Evolutionary conservation across 768 basidiomycete genomes (phyloP), one percentile per base, ranked within the genome.

Genomic region (Pleurotus sapidus): DNA sequence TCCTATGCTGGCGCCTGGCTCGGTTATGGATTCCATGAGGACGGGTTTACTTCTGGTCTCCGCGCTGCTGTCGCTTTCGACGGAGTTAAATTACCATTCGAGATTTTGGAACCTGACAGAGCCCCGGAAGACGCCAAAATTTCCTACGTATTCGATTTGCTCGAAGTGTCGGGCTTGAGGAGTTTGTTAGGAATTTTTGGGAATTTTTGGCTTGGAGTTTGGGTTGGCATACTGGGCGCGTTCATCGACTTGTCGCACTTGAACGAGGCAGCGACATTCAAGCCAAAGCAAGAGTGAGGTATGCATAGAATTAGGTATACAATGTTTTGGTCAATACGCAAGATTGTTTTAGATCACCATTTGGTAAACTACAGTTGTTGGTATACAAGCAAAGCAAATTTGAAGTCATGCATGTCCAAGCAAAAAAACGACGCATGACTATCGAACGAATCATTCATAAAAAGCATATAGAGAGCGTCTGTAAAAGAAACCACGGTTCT

Each of bases 11-110:
- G 88, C 8, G 89, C 89, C 23, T 92, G 86, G 75, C 77, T 85
- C 46, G 82, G 82, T 57, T 91, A 89, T 63, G 89, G 89, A 15
- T 91, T 92, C 76, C 89, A 93, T 70, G 89, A 91, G 70, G 91
- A 91, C 64, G 88, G 86, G 2, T 90, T 90, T 62, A 77, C 77
- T 0, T 76, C 76, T 1, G 78, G 78, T 3, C 64, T 80, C 2
- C 66, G 69, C 5, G 78, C 76, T 8, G 74, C 75, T 46, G 56
- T 57, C 17, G 45, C 54, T 20, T 38, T 55, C 8, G 37, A n/a
- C 11, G 54, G 25, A 4, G 71, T 77, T 27, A 61, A 61, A 3
- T 70, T 74, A 15, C 77, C 78, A 0, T 83, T 83, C 59, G 71
- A 68, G 18, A 77, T 84, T 46, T 63, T 68, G 25, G 69, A 70